Base-by-base conservation (phyloP, 805 yeast species). In the Candida ovalis region DNA sequence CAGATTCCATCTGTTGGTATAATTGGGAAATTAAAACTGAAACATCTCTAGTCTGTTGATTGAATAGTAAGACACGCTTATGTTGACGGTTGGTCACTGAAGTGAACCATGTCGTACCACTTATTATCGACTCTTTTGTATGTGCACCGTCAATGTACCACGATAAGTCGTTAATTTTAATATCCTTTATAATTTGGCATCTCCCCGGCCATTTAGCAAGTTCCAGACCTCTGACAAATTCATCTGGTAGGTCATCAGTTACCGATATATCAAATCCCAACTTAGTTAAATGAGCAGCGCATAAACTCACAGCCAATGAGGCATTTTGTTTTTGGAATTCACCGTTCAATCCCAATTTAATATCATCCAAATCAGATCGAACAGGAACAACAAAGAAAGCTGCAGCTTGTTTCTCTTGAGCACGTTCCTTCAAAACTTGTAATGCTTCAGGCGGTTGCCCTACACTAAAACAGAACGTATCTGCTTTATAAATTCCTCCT, bases 111-210 rank as follows among this genome's bases (percentile, higher is more conserved):
- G 67, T 69, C 0, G 92, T 76, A 0, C 97, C 87, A n/a, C 83
- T 95, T 27, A 74, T 73, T 22, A 95, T 78, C 50, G 96, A 87
- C 60, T 94, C 99, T 41, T 77, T 70, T 0, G 99, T 94, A 59
- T 94, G 99, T 0, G 99, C 98, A 18, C 99, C 99, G 68, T 94
- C 99, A 15, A 92, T 68, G 54, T 70, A 83, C 96, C 97, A 94
- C n/a, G 76, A 78, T 17, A 84, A 67, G 2, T 63, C 70, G 22
- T 71, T 69, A 15, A 69, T 67, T 23, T 72, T 71, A 2, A 49
- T 12, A 22, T 70, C 75, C 5, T 57, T 51, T 27, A 88, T 66
- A 1, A 81, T 74, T 68, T 95, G 97, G 58, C 98, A 92, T 57
- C 99, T 75, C 1, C 99, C 99, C n/a, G 94, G 94, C 97, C 98